A percentile compares a stretch with the other conserved stretches of the same genome.
phyloP scores from a whole-genome alignment of 805 yeast species.

The Torulaspora maleeae region DNA sequence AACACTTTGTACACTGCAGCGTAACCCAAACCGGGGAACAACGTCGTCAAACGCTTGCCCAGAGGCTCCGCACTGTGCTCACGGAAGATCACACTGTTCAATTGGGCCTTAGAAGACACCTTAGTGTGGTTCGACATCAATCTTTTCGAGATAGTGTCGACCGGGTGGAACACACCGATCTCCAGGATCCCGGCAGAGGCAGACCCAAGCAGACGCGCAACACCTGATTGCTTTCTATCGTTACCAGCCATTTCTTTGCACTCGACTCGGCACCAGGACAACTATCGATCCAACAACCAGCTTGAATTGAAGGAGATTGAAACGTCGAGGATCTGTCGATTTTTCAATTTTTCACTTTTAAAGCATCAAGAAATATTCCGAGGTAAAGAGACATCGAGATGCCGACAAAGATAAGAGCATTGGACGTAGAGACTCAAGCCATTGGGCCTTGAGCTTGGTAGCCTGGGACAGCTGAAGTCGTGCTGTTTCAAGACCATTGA shows the following conservation, averaged over 20 bases:
- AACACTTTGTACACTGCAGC: constrained; percentile 96
- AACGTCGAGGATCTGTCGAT: background rate
- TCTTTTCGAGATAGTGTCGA: constrained; percentile 96
- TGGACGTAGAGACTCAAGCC: background rate
- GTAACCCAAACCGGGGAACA: constrained; percentile 97
- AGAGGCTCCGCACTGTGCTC: constrained; percentile 70
- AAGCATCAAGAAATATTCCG: background rate
- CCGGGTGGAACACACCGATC: constrained; percentile 96
- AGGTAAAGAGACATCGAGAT: background rate
- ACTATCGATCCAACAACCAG: background rate
- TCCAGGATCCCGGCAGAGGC: constrained; percentile 98
- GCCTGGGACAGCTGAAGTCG: too few species aligned
- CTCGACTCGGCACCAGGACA: background rate
- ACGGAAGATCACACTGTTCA: constrained; percentile 83
- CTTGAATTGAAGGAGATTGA: constrained; percentile 1
- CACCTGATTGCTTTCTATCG: constrained; percentile 79
- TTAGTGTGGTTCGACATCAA: constrained; percentile 76
- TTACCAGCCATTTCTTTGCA: constrained; percentile 25
- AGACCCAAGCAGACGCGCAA: constrained; percentile 89
- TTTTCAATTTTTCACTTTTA: background rate
- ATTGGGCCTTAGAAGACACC: constrained; percentile 56
- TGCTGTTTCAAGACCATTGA: too few species aligned
- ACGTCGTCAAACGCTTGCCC: constrained; percentile 66
- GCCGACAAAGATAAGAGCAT: background rate
- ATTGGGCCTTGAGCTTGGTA: background rate